Evolutionary conservation across 192 early-diverging fungal species (phyloP).

Genomic region (Chytriomyces confervae): DNA sequence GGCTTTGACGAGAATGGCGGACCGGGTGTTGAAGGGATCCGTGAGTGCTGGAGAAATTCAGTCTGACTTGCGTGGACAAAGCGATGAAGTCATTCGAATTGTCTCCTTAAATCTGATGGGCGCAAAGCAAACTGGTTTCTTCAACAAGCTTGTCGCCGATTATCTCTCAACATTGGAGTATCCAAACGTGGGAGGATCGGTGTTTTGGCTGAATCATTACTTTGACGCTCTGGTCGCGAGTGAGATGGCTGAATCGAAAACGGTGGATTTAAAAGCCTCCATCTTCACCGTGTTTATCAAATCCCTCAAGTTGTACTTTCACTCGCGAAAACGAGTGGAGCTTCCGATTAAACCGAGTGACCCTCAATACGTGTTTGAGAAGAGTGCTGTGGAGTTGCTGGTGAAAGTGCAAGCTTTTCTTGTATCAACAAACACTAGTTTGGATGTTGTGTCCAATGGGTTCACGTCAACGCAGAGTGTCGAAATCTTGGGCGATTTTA

Average conservation of each 20-base stretch:
- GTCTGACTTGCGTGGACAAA: too few relatives aligned
- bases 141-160: neutral
- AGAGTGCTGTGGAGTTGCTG: slow-evolving; percentile 10
- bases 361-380: neutral
- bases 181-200: neutral
- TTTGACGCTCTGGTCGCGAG: slow-evolving; percentile 3
- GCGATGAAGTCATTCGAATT: neutral
- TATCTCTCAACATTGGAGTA: neutral
- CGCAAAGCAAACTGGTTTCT: neutral
- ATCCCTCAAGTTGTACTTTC: neutral
- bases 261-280: neutral
- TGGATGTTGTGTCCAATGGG: neutral
- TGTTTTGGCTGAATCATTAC: slow-evolving; percentile 17
- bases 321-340: slow-evolving; percentile 27
- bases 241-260: neutral
- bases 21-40: neutral
- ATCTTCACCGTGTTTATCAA: slow-evolving; percentile 18
- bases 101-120: neutral
- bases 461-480: neutral
- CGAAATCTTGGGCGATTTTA: slow-evolving; percentile 24
- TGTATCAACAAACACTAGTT: neutral
- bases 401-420: slow-evolving; percentile 8
- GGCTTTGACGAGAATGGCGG: neutral
- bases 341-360: neutral
- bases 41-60: neutral